Conservation (phyloP, 129 eudicot genomes). For the Artemisia tridentata region DNA sequence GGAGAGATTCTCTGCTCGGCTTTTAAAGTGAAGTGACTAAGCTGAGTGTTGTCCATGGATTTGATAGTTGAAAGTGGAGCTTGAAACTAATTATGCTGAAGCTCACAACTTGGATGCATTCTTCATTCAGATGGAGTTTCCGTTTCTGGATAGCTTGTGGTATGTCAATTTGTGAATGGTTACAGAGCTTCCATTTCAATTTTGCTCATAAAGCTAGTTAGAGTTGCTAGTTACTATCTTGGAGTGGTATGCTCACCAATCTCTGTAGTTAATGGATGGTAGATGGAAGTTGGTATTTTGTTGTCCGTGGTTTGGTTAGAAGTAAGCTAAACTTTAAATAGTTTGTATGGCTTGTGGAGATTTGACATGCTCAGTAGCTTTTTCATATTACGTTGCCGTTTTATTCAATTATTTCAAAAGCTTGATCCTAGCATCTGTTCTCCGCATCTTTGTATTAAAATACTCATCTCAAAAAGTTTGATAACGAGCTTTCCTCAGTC, state of each 20-base stretch:
- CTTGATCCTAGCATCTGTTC: background rate
- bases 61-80: conserved; percentile 37
- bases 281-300: background rate
- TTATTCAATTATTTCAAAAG: background rate
- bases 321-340: background rate
- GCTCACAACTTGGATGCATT: conserved; percentile 32
- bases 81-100: conserved; percentile 36
- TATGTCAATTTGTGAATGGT: conserved; percentile 37
- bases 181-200: background rate
- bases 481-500: too few relatives aligned
- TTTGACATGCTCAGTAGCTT: background rate
- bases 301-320: background rate
- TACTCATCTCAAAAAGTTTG: background rate
- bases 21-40: conserved; percentile 45
- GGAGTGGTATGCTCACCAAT: background rate
- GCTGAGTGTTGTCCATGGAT: conserved; percentile 33
- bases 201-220: background rate
- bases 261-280: background rate
- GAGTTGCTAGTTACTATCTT: background rate
- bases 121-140: conserved; percentile 29
- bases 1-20: conserved; percentile 46
- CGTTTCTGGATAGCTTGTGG: conserved; percentile 31
- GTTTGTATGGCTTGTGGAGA: background rate
- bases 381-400: background rate
- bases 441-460: background rate